Percentiles rank a stretch among this genome's conserved stretches.
Evolutionary conservation across 495 filamentous ascomycete genomes (phyloP).

Genomic region (Neurospora sp.): DNA sequence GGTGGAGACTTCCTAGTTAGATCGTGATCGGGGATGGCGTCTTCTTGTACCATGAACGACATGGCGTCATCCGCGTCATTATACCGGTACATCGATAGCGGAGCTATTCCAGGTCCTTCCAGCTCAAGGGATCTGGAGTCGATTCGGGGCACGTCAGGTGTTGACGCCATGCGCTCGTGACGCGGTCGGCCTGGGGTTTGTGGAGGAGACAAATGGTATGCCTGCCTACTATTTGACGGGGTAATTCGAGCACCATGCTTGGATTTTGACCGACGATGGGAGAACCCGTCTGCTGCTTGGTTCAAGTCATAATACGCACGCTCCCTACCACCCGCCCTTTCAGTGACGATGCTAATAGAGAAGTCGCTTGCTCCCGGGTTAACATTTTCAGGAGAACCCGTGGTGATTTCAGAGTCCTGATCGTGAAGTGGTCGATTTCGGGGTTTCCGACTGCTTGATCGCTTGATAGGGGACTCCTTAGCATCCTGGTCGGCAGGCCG

Average conservation of each 20-base stretch:
- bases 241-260: slow-evolving; percentile 7
- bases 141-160: slow-evolving; percentile 2
- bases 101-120: background rate
- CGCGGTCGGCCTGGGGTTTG: background rate
- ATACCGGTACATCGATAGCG: background rate
- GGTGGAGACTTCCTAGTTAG: slow-evolving; percentile 6
- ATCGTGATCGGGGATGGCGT: slow-evolving; percentile 4
- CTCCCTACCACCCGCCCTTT: slow-evolving; percentile 27
- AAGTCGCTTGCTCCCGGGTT: slow-evolving; percentile 15
- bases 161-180: slow-evolving; percentile 12
- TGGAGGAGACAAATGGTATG: slow-evolving; percentile 2
- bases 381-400: slow-evolving; percentile 1
- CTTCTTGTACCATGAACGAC: slow-evolving; percentile 20
- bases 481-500: background rate
- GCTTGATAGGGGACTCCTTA: background rate
- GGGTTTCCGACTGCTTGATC: background rate
- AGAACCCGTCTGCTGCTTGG: background rate
- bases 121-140: background rate
- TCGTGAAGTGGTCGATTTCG: background rate
- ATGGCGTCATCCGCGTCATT: slow-evolving; percentile 13
- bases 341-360: slow-evolving; percentile 24
- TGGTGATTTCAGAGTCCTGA: background rate
- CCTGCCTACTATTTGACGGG: slow-evolving; percentile 11
- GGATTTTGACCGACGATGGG: slow-evolving; percentile 8
- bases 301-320: slow-evolving; percentile 27